phyloP scores from a whole-genome alignment of 768 basidiomycete genomes.

The Gloeostereum incarnatum region DNA sequence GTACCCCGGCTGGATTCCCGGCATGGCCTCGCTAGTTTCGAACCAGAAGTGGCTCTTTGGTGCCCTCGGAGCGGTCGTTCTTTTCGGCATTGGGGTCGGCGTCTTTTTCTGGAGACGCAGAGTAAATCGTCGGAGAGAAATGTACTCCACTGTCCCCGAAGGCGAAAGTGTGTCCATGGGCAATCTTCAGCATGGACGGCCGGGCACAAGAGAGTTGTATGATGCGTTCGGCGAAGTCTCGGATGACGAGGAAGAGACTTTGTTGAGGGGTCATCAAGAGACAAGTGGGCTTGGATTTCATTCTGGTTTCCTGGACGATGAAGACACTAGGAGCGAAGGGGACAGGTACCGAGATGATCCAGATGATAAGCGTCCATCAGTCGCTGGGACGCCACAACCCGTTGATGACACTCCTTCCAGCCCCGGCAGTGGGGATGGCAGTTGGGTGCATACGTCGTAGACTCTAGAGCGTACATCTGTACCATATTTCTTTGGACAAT shows the following conservation, averaged over 20 bases:
- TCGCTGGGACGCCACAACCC: too few relatives aligned
- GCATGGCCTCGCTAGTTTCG: constrained; percentile 62
- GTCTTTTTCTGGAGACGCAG: constrained; percentile 78
- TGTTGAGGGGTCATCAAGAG: constrained; percentile 35
- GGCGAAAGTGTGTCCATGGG: too few relatives aligned
- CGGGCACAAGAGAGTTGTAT: constrained; percentile 82
- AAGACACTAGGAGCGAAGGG: constrained; percentile 27
- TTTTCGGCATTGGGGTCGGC: constrained; percentile 63
- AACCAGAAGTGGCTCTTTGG: constrained; percentile 88
- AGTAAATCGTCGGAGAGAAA: too few relatives aligned
- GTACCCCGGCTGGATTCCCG: constrained; percentile 80
- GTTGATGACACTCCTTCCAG: constrained; percentile 14
- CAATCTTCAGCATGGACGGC: constrained; percentile 22
- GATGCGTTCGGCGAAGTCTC: constrained; percentile 92
- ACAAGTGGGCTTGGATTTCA: constrained; percentile 49
- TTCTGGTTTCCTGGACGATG: constrained; percentile 78
- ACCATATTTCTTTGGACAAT: too few relatives aligned
- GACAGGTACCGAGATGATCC: constrained; percentile 1
- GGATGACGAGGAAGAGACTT: constrained; percentile 73
- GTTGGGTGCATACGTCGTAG: constrained; percentile 40
- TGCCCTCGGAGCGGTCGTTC: constrained; percentile 65
- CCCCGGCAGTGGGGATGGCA: constrained; percentile 33
- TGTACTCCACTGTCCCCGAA: too few relatives aligned
- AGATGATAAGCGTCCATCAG: not conserved
- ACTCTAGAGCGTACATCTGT: too few relatives aligned